Evolutionary conservation across 352 stramenopile genomes (phyloP).

Genomic region (Phytophthora ramorum): DNA sequence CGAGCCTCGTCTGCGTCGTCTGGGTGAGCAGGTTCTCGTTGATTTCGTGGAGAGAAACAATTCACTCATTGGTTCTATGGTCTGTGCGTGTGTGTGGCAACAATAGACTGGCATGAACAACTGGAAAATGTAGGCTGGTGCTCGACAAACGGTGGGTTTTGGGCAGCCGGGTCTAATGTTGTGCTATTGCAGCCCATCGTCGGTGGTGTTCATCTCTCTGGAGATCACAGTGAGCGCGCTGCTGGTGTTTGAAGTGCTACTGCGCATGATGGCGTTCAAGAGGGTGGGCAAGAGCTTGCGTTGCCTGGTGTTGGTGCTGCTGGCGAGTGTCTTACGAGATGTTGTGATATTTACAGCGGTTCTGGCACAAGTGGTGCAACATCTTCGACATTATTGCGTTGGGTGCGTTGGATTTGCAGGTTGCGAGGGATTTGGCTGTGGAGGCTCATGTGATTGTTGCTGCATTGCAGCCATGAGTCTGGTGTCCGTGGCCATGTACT

Average conservation of each 20-base stretch:
- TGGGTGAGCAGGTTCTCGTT: constrained; percentile 51
- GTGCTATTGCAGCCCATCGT: constrained; percentile 56
- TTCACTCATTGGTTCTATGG: background rate
- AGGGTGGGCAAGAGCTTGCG: constrained; percentile 38
- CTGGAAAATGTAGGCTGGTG: constrained; percentile 68
- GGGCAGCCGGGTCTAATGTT: background rate
- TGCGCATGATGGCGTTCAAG: constrained; percentile 86
- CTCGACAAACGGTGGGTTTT: background rate
- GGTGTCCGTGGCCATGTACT: constrained; percentile 83
- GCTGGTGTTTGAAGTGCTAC: constrained; percentile 80
- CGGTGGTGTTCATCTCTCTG: constrained; percentile 80
- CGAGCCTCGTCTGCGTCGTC: constrained; percentile 73
- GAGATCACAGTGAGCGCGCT: constrained; percentile 80
- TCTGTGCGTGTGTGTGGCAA: background rate
- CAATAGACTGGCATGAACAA: constrained; percentile 71
- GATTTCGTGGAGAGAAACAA: background rate
- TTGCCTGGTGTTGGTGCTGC: background rate
- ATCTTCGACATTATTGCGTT: constrained; percentile 85
- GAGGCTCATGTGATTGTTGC: background rate
- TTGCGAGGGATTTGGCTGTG: background rate
- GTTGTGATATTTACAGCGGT: constrained; percentile 46
- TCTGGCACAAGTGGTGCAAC: constrained; percentile 89
- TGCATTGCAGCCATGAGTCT: constrained; percentile 70
- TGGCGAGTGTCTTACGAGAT: background rate
- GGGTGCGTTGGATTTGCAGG: constrained; percentile 32